Evolutionary conservation across 257 asterid species (phyloP).

Genomic region (Penstemon newberryi): DNA sequence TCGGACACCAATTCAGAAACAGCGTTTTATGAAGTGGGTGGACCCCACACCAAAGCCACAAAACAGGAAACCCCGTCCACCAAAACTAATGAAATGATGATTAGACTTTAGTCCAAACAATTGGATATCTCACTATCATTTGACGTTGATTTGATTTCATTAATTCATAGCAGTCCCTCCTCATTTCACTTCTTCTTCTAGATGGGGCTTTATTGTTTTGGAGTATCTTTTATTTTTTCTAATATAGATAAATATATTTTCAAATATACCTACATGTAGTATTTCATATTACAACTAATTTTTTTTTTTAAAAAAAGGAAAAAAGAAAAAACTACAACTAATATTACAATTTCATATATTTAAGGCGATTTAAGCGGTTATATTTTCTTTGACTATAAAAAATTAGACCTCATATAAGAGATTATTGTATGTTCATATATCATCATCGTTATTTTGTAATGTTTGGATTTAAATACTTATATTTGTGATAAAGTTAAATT

Average conservation of each 20-base stretch:
- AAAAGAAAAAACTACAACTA: too few relatives aligned
- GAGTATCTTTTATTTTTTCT: too few relatives aligned
- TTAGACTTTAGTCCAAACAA: slow-evolving; percentile 34
- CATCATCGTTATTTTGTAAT: too few relatives aligned
- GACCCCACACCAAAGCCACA: not conserved
- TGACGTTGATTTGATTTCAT: slow-evolving; percentile 33
- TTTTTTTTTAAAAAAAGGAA: not conserved
- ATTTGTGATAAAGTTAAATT: too few relatives aligned
- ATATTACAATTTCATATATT: too few relatives aligned
- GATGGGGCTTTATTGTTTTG: not conserved
- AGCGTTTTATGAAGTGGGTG: not conserved
- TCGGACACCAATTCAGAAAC: not conserved
- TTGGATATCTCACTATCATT: slow-evolving; percentile 33
- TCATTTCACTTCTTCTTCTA: slow-evolving; percentile 15
- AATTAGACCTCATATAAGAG: too few relatives aligned
- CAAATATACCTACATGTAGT: too few relatives aligned
- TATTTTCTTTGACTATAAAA: too few relatives aligned
- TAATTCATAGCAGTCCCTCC: slow-evolving; percentile 23
- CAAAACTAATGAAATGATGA: slow-evolving; percentile 31
- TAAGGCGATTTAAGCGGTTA: too few relatives aligned
- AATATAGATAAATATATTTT: too few relatives aligned
- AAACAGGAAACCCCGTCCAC: slow-evolving; percentile 35
- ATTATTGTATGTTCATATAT: too few relatives aligned
- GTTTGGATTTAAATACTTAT: too few relatives aligned
- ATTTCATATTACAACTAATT: not conserved